Evolutionary conservation across 305 asterid genomes (phyloP).

Genomic region (Petunia hybrid): DNA sequence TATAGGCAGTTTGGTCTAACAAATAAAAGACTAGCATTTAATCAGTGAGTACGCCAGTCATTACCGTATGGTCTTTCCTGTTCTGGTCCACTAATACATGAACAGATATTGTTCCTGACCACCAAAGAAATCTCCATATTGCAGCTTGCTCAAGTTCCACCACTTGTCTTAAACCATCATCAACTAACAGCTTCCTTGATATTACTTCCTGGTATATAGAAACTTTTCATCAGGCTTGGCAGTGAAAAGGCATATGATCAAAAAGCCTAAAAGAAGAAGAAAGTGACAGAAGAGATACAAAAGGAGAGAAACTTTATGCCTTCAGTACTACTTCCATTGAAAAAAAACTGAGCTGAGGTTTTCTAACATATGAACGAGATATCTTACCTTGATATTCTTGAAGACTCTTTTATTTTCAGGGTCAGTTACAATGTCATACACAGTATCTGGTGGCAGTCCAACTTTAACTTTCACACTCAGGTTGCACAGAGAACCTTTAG

Average conservation of each 20-base stretch:
- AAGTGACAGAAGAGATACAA: background rate
- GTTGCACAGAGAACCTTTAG: slow-evolving; percentile 87
- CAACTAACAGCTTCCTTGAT: slow-evolving; percentile 80
- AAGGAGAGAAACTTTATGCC: background rate
- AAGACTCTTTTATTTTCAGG: slow-evolving; percentile 90
- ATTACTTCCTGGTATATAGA: slow-evolving; percentile 67
- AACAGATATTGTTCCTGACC: slow-evolving; percentile 87
- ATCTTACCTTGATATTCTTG: slow-evolving; percentile 82
- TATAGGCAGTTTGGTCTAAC: slow-evolving; percentile 2
- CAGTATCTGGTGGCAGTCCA: slow-evolving; percentile 93
- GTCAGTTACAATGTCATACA: slow-evolving; percentile 78
- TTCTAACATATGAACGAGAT: background rate
- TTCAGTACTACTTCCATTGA: background rate
- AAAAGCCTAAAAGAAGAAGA: background rate
- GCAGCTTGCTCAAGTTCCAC: slow-evolving; percentile 96
- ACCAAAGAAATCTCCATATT: slow-evolving; percentile 92
- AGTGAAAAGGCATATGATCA: background rate
- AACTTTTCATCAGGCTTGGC: slow-evolving; percentile 27
- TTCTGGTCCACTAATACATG: slow-evolving; percentile 89
- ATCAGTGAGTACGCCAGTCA: slow-evolving; percentile 10
- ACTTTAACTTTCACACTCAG: slow-evolving; percentile 65
- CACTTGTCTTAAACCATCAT: slow-evolving; percentile 89
- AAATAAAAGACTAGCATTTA: background rate
- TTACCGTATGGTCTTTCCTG: slow-evolving; percentile 77
- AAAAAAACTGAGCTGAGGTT: background rate